Evolutionary conservation across 2,329 filamentous ascomycete genomes (phyloP).

Genomic region (Coniochaeta ligniaria): DNA sequence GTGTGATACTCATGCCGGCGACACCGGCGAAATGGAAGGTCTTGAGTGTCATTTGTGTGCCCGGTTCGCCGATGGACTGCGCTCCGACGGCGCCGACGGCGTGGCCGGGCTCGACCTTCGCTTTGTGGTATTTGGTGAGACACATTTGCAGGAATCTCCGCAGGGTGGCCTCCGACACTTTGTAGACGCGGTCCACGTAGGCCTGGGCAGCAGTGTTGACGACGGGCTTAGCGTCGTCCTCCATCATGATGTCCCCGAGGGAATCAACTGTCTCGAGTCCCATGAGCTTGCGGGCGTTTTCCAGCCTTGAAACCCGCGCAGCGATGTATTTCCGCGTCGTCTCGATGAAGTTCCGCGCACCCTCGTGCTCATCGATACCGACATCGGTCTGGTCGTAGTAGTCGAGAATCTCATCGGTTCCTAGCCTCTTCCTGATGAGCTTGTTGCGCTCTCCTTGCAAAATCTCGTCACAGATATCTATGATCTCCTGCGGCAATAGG

Average conservation of each 20-base stretch:
- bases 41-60: constrained; percentile 98
- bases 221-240: constrained; percentile 6
- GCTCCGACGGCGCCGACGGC: constrained; percentile 94
- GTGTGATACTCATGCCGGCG: constrained; percentile 97
- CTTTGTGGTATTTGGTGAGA: constrained; percentile 82
- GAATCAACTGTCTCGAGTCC: constrained; percentile 33
- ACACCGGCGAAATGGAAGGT: constrained; percentile 99
- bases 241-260: background rate
- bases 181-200: constrained; percentile 66
- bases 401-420: constrained; percentile 53
- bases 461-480: constrained; percentile 58
- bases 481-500: constrained; percentile 68
- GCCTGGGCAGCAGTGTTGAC: constrained; percentile 24
- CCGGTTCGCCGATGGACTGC: constrained; percentile 95
- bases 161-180: constrained; percentile 71
- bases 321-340: constrained; percentile 69
- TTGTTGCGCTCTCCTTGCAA: constrained; percentile 62
- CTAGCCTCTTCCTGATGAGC: constrained; percentile 51
- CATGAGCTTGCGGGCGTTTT: constrained; percentile 40
- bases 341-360: constrained; percentile 72
- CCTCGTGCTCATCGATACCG: constrained; percentile 71
- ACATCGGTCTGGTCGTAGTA: constrained; percentile 66
- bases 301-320: constrained; percentile 54
- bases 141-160: constrained; percentile 73
- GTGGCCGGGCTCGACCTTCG: constrained; percentile 88